Percentiles rank a stretch among this genome's conserved stretches.
Conservation (phyloP, 306 rosid genomes). For the Citrullus amarus region DNA sequence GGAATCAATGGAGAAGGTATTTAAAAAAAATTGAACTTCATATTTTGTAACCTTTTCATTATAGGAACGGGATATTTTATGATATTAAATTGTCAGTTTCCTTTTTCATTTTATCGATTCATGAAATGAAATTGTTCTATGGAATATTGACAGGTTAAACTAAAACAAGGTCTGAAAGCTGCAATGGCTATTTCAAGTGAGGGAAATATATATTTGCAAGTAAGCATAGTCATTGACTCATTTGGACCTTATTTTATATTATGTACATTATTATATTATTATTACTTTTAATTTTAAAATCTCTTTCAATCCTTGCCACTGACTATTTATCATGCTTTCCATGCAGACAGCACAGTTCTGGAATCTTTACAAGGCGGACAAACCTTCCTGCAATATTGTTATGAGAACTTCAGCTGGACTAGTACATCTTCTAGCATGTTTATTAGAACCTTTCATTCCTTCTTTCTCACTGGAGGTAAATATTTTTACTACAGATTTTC, state of each 20-base stretch:
- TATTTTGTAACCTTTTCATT: neutral
- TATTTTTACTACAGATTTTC: conserved; percentile 2
- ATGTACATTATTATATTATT: neutral
- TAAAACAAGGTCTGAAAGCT: conserved; percentile 79
- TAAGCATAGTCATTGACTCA: conserved; percentile 17
- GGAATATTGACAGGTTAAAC: conserved; percentile 48
- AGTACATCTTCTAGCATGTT: conserved; percentile 75
- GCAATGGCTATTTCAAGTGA: conserved; percentile 85
- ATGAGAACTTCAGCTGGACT: conserved; percentile 84
- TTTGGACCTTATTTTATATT: neutral
- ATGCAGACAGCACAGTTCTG: conserved; percentile 75
- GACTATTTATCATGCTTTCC: neutral
- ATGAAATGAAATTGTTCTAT: neutral
- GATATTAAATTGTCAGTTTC: neutral
- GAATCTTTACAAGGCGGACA: conserved; percentile 74
- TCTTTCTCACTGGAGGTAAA: conserved; percentile 71
- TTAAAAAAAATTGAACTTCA: neutral
- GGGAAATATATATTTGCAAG: conserved; percentile 89
- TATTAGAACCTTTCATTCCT: conserved; percentile 89
- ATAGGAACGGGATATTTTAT: neutral
- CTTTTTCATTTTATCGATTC: neutral
- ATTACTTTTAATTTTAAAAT: neutral
- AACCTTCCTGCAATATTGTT: conserved; percentile 57
- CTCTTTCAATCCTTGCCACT: neutral
- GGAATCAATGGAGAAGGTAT: conserved; percentile 89